Evolutionary conservation across 805 yeast genomes (phyloP).

Genomic region (Metschnikowia aberdeeniae): DNA sequence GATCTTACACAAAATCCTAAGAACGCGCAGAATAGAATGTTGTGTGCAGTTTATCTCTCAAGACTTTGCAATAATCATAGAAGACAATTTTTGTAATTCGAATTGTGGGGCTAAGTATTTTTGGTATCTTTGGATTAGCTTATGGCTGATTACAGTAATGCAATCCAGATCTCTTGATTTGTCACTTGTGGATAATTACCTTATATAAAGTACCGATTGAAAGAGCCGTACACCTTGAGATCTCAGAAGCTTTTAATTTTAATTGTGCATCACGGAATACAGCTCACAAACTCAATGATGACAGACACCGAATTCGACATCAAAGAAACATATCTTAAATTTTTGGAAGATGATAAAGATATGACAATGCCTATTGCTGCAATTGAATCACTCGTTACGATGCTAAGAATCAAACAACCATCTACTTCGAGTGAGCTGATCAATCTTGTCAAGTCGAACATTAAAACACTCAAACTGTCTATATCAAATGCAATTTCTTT

Average conservation of each 20-base stretch:
- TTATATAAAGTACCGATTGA: not conserved
- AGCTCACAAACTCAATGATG: slow-evolving; percentile 1
- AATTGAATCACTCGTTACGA: slow-evolving; percentile 85
- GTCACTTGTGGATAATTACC: too few species aligned
- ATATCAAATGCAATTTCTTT: slow-evolving; percentile 90
- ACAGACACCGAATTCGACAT: slow-evolving; percentile 56
- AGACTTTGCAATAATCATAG: too few species aligned
- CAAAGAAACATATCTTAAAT: slow-evolving; percentile 71
- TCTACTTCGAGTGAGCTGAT: slow-evolving; percentile 91
- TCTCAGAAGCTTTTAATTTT: not conserved
- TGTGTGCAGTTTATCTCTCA: too few species aligned
- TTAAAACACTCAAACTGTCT: slow-evolving; percentile 65
- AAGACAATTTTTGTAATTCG: too few species aligned
- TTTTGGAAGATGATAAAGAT: slow-evolving; percentile 85
- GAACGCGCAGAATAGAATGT: not conserved
- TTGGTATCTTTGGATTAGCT: too few species aligned
- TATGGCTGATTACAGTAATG: too few species aligned
- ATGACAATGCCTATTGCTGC: slow-evolving; percentile 99
- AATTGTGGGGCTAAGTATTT: too few species aligned
- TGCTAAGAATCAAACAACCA: slow-evolving; percentile 79
- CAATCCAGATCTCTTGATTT: too few species aligned
- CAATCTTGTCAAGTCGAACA: slow-evolving; percentile 72
- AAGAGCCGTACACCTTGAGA: slow-evolving; percentile 1
- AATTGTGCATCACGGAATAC: not conserved
- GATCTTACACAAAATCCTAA: slow-evolving; percentile 2